phyloP scores from a whole-genome alignment of 2,329 filamentous ascomycete genomes.

The Ophiostoma triangulosporum region DNA sequence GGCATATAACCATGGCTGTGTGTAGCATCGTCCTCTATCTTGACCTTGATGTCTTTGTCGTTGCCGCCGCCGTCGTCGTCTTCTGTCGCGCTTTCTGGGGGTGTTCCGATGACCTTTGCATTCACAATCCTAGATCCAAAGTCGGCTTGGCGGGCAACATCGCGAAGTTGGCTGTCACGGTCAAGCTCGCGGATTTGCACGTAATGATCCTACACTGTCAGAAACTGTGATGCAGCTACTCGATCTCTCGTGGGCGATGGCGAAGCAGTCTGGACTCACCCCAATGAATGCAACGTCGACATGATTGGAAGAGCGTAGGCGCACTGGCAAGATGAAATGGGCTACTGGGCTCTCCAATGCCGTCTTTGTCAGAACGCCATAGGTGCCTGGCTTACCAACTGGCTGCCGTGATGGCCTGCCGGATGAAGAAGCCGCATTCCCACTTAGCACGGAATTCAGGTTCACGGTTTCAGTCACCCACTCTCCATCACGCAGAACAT shows the following conservation, averaged over 20 bases:
- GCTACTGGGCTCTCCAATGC: slow-evolving; percentile 62
- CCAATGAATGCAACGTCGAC: slow-evolving; percentile 84
- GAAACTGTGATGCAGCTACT: background rate
- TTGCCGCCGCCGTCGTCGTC: slow-evolving; percentile 25
- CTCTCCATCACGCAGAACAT: slow-evolving; percentile 37
- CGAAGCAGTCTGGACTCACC: slow-evolving; percentile 32
- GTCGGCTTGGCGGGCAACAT: slow-evolving; percentile 64
- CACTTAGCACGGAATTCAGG: slow-evolving; percentile 18
- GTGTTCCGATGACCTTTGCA: slow-evolving; percentile 58
- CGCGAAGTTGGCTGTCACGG: slow-evolving; percentile 54
- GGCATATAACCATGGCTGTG: background rate
- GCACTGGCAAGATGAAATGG: slow-evolving; percentile 67
- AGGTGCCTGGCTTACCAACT: slow-evolving; percentile 18
- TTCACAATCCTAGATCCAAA: slow-evolving; percentile 70
- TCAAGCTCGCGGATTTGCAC: slow-evolving; percentile 69
- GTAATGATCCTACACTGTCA: slow-evolving; percentile 47
- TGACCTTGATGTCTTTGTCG: slow-evolving; percentile 18
- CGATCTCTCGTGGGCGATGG: background rate
- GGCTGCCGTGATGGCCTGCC: slow-evolving; percentile 19
- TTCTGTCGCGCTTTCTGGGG: slow-evolving; percentile 20
- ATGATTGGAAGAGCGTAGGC: slow-evolving; percentile 51
- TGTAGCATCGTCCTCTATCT: slow-evolving; percentile 26
- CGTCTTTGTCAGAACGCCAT: slow-evolving; percentile 68
- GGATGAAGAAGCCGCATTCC: slow-evolving; percentile 15
- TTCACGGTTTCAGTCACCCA: slow-evolving; percentile 43